Conservation (phyloP, 805 yeast species). For the Yamadazyma phyllophila region DNA sequence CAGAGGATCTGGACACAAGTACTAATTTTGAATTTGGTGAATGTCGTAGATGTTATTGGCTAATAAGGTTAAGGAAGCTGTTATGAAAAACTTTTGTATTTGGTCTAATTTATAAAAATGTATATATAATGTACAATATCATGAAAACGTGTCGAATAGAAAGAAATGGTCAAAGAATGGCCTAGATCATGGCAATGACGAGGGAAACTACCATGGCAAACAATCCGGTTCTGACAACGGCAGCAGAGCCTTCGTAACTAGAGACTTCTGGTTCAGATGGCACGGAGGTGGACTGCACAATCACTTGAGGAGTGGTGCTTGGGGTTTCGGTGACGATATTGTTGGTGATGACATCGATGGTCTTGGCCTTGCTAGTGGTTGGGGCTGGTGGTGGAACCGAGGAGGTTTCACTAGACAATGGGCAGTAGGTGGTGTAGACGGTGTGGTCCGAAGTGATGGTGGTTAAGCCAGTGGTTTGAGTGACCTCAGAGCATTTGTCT, state of each 20-base stretch:
- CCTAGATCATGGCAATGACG: conserved; percentile 14
- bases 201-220: conserved; percentile 23
- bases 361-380: conserved; percentile 7
- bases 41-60: background rate
- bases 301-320: conserved; percentile 17
- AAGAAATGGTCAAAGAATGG: background rate
- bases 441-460: conserved; percentile 19
- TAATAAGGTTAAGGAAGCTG: background rate
- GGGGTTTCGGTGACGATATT: conserved; percentile 36
- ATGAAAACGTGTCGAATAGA: conserved; percentile 2
- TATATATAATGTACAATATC: conserved; percentile 2
- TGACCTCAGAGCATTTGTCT: conserved; percentile 25
- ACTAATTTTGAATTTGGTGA: background rate
- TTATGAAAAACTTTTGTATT: conserved; percentile 10
- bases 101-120: background rate
- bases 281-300: conserved; percentile 12
- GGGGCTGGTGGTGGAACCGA: conserved; percentile 12
- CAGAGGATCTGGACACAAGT: conserved; percentile 6
- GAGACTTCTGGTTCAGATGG: conserved; percentile 13
- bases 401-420: conserved; percentile 8
- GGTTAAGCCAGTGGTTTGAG: conserved; percentile 36
- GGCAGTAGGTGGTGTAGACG: conserved; percentile 20
- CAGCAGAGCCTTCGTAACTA: conserved; percentile 31
- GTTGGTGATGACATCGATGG: conserved; percentile 40
- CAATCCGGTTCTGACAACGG: conserved; percentile 23